Base-by-base conservation (phyloP, 1,284 basidiomycete species). In the Cutaneotrichosporon cavernicola region DNA sequence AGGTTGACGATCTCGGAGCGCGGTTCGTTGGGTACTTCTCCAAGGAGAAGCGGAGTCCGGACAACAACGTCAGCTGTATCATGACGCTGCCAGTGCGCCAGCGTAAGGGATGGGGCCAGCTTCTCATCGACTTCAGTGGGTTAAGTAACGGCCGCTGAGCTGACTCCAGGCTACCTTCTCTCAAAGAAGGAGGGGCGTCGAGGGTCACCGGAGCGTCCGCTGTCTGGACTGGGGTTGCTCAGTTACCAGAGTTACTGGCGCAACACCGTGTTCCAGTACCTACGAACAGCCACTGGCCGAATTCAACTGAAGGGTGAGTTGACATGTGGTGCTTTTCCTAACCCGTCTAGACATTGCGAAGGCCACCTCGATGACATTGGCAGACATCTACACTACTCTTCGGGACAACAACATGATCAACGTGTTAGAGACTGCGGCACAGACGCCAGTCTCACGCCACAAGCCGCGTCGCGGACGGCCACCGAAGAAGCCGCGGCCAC, bases 11-110 rank as follows among this genome's bases (percentile, higher is more conserved):
- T 56, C 81, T 86, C 50, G 97, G 96, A 7, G 90, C 92, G 31
- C 90, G 91, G 56, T 99, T 99, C 76, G 91, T 99, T 56, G 97
- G 97, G 13, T 99, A 99, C 81, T 99, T 98, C 78, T 94, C 91
- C 80, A 99, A 99, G 81, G 97, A 99, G 85, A 99, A 99, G 83
- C 85, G 92, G 56, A 96, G 91, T 77, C 89, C 91, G 60, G 91
- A 96, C 76, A 93, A 91, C 80, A 99, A 99, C 81, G 88, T 99
- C 69, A 97, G 92, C 80, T 99, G 97, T 83, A 99, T 99, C 78
- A 97, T 99, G 95, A 99, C 97, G 11, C 82, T 99, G 49, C 97
- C 97, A 0, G 90, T 98, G 47, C 84, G 94, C 69, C 97, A 99
- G 78, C 84, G 97, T 65, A 89, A 91, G 75, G 94, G 94, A 0